A percentile compares a stretch with the other conserved stretches of the same genome.
Conservation (phyloP, 257 asterid species). For the Haberlea rhodopensis region DNA sequence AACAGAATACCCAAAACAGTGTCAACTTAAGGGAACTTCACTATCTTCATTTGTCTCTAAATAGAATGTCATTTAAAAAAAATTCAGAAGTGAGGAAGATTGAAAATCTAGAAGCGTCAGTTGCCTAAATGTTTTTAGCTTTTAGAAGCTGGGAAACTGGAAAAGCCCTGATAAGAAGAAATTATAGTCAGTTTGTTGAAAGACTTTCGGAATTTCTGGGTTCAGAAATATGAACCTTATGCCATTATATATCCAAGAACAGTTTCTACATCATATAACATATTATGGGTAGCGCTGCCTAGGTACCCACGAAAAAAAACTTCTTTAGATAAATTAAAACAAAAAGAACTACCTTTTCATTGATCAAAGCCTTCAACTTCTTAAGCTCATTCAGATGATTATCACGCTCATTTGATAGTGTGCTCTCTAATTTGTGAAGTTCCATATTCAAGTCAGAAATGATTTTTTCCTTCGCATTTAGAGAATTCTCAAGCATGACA, state of each 20-base stretch:
- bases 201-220: background rate
- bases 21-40: slow-evolving; percentile 12
- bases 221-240: slow-evolving; percentile 2
- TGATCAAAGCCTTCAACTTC: slow-evolving; percentile 68
- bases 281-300: background rate
- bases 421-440: slow-evolving; percentile 84
- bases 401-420: slow-evolving; percentile 82
- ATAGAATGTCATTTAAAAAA: background rate
- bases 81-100: slow-evolving; percentile 7
- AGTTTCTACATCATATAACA: slow-evolving; percentile 2
- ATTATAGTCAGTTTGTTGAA: background rate
- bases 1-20: background rate
- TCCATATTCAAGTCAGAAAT: slow-evolving; percentile 89
- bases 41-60: background rate
- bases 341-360: slow-evolving; percentile 64
- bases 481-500: slow-evolving; percentile 83
- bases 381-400: slow-evolving; percentile 75
- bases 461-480: slow-evolving; percentile 83
- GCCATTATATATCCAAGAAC: background rate
- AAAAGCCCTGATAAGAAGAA: background rate
- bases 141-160: slow-evolving; percentile 1
- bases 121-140: slow-evolving; percentile 15
- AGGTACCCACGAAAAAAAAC: background rate
- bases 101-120: slow-evolving; percentile 1
- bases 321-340: background rate